A percentile compares a stretch with the other conserved stretches of the same genome.
Evolutionary conservation across 805 yeast genomes (phyloP).

Genomic region (Myxozyma geophila): DNA sequence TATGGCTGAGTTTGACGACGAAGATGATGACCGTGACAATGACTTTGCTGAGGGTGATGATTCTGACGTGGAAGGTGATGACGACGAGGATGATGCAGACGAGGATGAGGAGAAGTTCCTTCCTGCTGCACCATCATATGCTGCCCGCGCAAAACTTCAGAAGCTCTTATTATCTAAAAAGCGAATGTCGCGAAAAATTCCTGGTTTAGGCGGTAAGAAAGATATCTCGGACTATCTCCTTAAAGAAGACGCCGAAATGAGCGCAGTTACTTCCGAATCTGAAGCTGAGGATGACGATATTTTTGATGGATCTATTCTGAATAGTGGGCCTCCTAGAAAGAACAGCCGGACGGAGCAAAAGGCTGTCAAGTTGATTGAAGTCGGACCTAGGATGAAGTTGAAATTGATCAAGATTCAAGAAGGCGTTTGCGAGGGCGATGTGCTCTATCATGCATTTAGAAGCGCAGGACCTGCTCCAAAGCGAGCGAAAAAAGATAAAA

Average conservation of each 20-base stretch:
- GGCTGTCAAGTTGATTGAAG: constrained; percentile 88
- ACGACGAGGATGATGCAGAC: constrained; percentile 28
- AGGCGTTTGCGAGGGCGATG: constrained; percentile 86
- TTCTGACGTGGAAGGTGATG: constrained; percentile 27
- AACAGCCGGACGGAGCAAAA: constrained; percentile 55
- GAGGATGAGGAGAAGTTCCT: constrained; percentile 35
- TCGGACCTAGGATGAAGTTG: constrained; percentile 87
- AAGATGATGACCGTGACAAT: constrained; percentile 18
- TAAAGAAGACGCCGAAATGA: constrained; percentile 23
- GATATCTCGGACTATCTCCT: constrained; percentile 84
- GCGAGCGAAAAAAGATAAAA: constrained; percentile 10
- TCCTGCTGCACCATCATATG: constrained; percentile 13
- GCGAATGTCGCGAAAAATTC: constrained; percentile 55
- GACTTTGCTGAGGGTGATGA: constrained; percentile 18
- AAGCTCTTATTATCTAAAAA: constrained; percentile 28
- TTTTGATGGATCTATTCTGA: constrained; percentile 57
- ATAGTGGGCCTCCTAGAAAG: constrained; percentile 23
- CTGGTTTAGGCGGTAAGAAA: constrained; percentile 65
- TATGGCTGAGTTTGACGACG: constrained; percentile 25
- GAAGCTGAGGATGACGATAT: constrained; percentile 91
- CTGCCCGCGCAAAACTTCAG: constrained; percentile 28
- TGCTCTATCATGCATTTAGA: constrained; percentile 69
- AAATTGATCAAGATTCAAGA: constrained; percentile 86
- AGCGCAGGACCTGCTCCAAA: constrained; percentile 3
- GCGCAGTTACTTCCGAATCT: constrained; percentile 85